Conservation (phyloP, 768 basidiomycete species). For the Favolaschia claudopus region DNA sequence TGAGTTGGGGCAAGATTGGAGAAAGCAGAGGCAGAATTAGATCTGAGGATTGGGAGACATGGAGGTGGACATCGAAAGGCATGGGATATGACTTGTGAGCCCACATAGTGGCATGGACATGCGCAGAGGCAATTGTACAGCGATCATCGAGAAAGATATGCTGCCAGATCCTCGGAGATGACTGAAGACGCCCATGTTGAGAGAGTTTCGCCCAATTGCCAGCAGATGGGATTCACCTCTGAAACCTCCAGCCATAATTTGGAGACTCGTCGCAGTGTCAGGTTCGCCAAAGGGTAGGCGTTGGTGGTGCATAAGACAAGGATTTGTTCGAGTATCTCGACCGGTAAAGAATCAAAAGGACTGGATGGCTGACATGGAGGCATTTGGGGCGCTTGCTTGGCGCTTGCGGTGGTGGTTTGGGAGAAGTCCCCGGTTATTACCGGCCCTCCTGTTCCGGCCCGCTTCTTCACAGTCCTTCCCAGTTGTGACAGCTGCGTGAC, state of each 20-base stretch:
- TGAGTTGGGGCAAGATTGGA: conserved; percentile 61
- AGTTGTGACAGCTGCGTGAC: too few species aligned
- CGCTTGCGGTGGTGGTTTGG: too few species aligned
- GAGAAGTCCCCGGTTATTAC: too few species aligned
- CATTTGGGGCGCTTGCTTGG: too few species aligned
- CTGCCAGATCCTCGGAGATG: conserved; percentile 70
- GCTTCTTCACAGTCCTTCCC: too few species aligned
- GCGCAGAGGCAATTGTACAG: conserved; percentile 44
- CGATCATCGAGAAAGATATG: conserved; percentile 58
- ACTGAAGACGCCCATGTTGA: conserved; percentile 30
- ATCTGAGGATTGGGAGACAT: conserved; percentile 51
- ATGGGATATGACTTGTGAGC: conserved; percentile 59
- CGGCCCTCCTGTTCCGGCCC: too few species aligned
- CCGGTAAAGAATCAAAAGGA: conserved; percentile 51
- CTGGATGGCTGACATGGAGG: conserved; percentile 1
- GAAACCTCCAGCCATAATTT: conserved; percentile 65
- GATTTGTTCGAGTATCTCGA: conserved; percentile 70
- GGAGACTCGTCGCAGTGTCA: conserved; percentile 62
- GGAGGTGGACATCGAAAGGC: conserved; percentile 61
- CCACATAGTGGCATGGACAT: conserved; percentile 61
- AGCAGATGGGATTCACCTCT: not conserved
- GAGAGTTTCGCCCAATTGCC: not conserved
- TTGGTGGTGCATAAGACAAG: conserved; percentile 52
- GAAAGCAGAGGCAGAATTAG: conserved; percentile 69
- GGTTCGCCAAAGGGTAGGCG: conserved; percentile 55